These are phyloP conservation scores for Datura wrightii DNA, from an alignment of 257 asterid species.

Conservation along the genomic window DNA sequence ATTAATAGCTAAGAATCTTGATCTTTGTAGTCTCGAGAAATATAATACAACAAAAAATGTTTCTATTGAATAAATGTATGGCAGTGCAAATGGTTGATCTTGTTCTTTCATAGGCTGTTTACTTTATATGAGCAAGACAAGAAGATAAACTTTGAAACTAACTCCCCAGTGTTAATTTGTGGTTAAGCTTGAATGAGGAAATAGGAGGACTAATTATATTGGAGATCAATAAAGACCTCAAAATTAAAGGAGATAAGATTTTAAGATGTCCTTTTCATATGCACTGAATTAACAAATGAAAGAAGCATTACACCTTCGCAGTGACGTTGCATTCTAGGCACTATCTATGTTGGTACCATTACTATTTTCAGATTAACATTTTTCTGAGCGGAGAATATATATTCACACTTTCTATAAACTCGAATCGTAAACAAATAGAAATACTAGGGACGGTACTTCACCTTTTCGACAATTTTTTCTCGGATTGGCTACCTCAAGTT, in stretches of 20 bases:
- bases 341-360: not conserved
- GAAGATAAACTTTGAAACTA: not conserved
- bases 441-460: not conserved
- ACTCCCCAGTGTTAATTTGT: not conserved
- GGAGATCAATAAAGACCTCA: not conserved
- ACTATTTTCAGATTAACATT: not conserved
- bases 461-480: not conserved
- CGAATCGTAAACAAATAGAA: not conserved
- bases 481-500: slow-evolving; percentile 18
- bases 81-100: not conserved
- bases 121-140: not conserved
- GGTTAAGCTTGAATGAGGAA: not conserved
- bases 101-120: not conserved
- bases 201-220: not conserved
- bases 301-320: not conserved
- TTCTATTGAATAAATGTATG: not conserved
- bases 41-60: not conserved
- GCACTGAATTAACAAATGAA: not conserved
- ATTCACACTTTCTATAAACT: not conserved
- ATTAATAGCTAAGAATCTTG: not conserved
- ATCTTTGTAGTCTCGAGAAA: not conserved
- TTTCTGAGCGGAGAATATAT: slow-evolving; percentile 17
- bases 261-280: not conserved
- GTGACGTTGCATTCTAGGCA: slow-evolving; percentile 12
- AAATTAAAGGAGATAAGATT: not conserved